Evolutionary conservation across 176 grass and related monocot species (phyloP), one percentile per base, ranked within the genome.

Genomic region (Chrysopogon serrulatus): DNA sequence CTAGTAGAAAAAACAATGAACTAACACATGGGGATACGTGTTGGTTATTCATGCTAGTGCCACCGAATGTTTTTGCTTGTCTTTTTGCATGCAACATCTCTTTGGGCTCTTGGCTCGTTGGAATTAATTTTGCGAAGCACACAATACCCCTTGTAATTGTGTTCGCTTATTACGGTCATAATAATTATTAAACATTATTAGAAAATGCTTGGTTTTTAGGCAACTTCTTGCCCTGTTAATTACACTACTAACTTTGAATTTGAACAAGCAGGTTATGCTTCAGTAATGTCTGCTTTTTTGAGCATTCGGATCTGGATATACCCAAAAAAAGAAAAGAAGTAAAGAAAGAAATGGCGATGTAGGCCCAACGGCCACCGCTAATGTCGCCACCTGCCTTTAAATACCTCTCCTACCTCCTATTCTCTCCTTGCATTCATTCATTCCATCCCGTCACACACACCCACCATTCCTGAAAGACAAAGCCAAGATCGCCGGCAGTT

Each of bases 371-470:
- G 5, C 17, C 18, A 53, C 21, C 72, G 18, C 72, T 35, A 32
- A 74, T 49, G 49, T 23, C 72, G 45, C 44, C 30, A 19, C 18
- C 45, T 34, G 27, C 45, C 72, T 76, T 81, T 81, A 81, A 81
- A 81, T 81, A 81, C 44, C 3, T 9, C 40, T 41, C 14, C 30
- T 59, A 54, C 45, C 59, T 31, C 21, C 41, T 17, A 5, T 47
- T 15, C 59, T 71, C 45, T 77, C 82, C 62, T 68, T 62, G 8
- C 73, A 28, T 43, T 66, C 17, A 72, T 45, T 7, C 70, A 73
- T 73, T 42, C 44, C 42, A 37, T 39, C 73, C 53, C 53, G 53
- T 24, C 53, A 81, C 12, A 42, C 80, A 66, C 42, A 63, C 4
- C 6, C 10, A 18, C 40, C 68, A 18, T 49, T 33, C 56, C 23